These are phyloP conservation scores for Scalesia atractyloides DNA, from an alignment of 129 eudicot species.

Conservation along the genomic window DNA sequence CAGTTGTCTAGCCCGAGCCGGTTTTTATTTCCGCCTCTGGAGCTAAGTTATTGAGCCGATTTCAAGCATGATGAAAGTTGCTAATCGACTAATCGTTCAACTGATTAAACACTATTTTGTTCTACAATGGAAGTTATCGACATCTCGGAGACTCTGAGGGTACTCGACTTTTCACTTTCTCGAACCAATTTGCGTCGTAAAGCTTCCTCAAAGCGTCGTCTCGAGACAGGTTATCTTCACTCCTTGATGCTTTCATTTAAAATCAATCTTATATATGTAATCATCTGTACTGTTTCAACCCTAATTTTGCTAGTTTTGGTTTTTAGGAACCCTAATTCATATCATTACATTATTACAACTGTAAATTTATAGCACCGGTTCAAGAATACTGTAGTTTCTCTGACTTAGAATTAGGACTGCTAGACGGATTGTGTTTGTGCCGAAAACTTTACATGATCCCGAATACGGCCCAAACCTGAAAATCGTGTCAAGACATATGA, in stretches of 20 bases:
- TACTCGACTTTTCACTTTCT: constrained; percentile 49
- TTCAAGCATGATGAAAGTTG: neutral
- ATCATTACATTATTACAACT: neutral
- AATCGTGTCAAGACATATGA: too few relatives aligned
- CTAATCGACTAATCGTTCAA: neutral
- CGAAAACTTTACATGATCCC: too few relatives aligned
- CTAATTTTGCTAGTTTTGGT: too few relatives aligned
- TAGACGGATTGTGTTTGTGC: too few relatives aligned
- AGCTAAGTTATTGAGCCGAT: too few relatives aligned
- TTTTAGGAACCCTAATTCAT: constrained; percentile 25
- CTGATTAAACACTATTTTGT: neutral
- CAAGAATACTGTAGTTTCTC: constrained; percentile 5
- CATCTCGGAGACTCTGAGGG: constrained; percentile 35
- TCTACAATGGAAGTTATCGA: constrained; percentile 38
- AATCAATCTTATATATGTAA: neutral
- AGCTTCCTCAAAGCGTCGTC: constrained; percentile 68
- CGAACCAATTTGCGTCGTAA: constrained; percentile 70
- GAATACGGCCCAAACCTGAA: too few relatives aligned
- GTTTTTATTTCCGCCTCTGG: too few relatives aligned
- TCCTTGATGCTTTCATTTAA: neutral
- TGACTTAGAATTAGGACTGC: too few relatives aligned
- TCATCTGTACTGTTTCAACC: neutral
- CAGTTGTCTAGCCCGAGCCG: too few relatives aligned
- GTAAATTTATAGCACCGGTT: constrained; percentile 7
- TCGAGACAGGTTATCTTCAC: constrained; percentile 53